phyloP scores from a whole-genome alignment of 441 rosid species.

The Sinapis alba region DNA sequence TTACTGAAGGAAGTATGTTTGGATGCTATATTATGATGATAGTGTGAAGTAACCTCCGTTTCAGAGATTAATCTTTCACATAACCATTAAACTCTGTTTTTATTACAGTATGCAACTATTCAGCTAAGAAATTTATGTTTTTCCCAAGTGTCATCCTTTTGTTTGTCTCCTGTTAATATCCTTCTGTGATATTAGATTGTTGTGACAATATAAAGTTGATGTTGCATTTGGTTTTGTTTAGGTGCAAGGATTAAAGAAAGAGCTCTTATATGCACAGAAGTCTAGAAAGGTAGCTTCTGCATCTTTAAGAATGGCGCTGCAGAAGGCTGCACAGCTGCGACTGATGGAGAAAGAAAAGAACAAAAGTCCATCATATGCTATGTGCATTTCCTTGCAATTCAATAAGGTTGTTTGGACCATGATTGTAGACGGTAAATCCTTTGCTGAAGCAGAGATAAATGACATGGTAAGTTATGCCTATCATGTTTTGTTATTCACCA shows the following conservation, averaged over 20 bases:
- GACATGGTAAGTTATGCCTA: slow-evolving; percentile 67
- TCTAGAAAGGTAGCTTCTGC: slow-evolving; percentile 75
- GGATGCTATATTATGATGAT: slow-evolving; percentile 2
- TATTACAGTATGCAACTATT: slow-evolving; percentile 9
- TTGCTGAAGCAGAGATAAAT: slow-evolving; percentile 98
- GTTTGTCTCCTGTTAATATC: not conserved
- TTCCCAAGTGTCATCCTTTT: slow-evolving; percentile 9
- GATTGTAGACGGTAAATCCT: slow-evolving; percentile 93
- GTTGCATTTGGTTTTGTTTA: slow-evolving; percentile 38
- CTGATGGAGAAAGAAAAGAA: slow-evolving; percentile 92
- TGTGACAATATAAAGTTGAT: not conserved
- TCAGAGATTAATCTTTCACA: not conserved
- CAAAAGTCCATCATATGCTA: slow-evolving; percentile 95
- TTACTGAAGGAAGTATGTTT: slow-evolving; percentile 17
- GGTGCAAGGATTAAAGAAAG: slow-evolving; percentile 79
- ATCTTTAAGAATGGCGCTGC: slow-evolving; percentile 71
- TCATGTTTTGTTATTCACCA: slow-evolving; percentile 13
- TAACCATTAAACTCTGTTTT: not conserved
- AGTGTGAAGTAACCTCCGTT: not conserved
- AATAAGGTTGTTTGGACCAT: slow-evolving; percentile 91
- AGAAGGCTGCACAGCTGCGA: slow-evolving; percentile 86
- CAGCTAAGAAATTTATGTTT: not conserved
- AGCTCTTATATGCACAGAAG: slow-evolving; percentile 73
- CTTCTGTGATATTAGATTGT: not conserved
- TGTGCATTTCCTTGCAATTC: slow-evolving; percentile 90